Conservation (phyloP, 257 asterid species). For the Petunia axillaris region DNA sequence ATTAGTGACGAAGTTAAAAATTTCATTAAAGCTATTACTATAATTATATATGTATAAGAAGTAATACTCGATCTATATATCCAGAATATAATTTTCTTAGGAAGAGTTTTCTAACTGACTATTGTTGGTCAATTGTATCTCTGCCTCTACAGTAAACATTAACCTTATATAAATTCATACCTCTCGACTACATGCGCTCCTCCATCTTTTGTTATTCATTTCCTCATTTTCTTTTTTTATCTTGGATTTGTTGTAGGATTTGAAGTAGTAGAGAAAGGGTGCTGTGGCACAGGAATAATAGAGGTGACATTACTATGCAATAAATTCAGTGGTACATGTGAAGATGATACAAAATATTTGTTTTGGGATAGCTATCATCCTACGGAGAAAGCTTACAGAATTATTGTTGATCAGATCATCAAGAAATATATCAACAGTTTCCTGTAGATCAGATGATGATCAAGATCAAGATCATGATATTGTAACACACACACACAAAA, state of each 20-base stretch:
- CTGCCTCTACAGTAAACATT: too few relatives aligned
- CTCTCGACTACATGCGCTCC: too few relatives aligned
- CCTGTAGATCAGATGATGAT: not conserved
- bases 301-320: constrained; percentile 38
- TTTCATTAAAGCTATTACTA: too few relatives aligned
- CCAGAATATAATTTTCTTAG: too few relatives aligned
- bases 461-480: not conserved
- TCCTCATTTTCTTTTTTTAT: not conserved
- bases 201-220: not conserved
- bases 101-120: too few relatives aligned
- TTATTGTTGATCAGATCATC: constrained; percentile 26
- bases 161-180: too few relatives aligned
- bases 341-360: constrained; percentile 29
- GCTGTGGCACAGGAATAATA: constrained; percentile 43
- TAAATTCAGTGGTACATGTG: constrained; percentile 32
- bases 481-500: too few relatives aligned
- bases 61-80: too few relatives aligned
- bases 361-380: constrained; percentile 53
- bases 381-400: constrained; percentile 38
- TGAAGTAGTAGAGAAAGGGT: constrained; percentile 42
- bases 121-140: too few relatives aligned
- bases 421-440: constrained; percentile 1
- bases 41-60: too few relatives aligned
- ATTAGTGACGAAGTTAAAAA: not conserved
- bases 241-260: constrained; percentile 32